Evolutionary conservation across 768 basidiomycete species (phyloP), one percentile per base, ranked within the genome.

Genomic region (Asterophora parasitica): DNA sequence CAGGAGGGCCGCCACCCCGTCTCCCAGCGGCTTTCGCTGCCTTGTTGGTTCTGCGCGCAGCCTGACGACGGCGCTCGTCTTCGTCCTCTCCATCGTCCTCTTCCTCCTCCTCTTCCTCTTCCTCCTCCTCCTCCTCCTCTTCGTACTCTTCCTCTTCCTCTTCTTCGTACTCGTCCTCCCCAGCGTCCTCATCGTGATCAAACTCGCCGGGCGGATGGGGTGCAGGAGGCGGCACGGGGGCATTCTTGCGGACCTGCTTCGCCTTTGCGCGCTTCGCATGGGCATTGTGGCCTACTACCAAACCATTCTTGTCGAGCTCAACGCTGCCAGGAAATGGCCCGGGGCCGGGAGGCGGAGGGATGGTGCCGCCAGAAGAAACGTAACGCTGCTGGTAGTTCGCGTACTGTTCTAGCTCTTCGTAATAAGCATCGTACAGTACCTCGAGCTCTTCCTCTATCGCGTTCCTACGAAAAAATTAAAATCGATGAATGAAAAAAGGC

Each of bases 391-490:
- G 92, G 75, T 90, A 88, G 72, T 91, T 88, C 70, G 94, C 96
- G 82, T 98, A 98, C 75, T 88, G 85, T 79, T 96, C 92, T 77
- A 99, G 86, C 79, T 98, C 95, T 69, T 96, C 92, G 83, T 97
- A 98, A 81, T 98, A 99, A 76, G 94, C 93, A 81, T 97, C 95
- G 82, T 99, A 99, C 73, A 98, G 85, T 75, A 93, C 91, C 78
- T 98, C 92, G 70, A 99, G 88, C 78, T 99, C 96, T 75, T 94
- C 91, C 77, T 99, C 96, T 76, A 99, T 97, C 55, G 94, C 94
- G 75, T 88, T 86, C 60, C 91, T 94, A 59, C 55, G 45, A 34
- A 23, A 42, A 26, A 36, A 27, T 58, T 38, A 48, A 48, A 15
- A 51, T 48, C 41, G 48, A 56, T 52, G 17, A 52, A 54, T 48